Evolutionary conservation across 352 stramenopile species (phyloP).

Genomic region (Pythium folliculosum): DNA sequence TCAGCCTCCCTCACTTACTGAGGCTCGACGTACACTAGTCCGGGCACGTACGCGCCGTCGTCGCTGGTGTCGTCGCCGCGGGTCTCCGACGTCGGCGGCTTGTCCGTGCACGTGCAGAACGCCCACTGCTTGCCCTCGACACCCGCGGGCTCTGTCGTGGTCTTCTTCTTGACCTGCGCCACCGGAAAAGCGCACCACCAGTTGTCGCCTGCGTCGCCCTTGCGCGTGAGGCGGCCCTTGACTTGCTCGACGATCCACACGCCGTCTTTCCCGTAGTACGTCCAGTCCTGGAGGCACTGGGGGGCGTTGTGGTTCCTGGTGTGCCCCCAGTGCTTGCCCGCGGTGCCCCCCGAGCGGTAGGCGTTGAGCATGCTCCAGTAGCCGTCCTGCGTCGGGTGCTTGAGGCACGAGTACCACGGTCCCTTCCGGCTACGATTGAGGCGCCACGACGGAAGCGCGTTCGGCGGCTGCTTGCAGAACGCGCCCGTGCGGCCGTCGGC

Average conservation of each 20-base stretch:
- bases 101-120: conserved; percentile 1
- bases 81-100: neutral
- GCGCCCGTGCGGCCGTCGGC: neutral
- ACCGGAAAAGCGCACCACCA: neutral
- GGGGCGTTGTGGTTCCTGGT: neutral
- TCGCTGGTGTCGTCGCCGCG: too few relatives aligned
- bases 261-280: conserved; percentile 11
- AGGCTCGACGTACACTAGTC: too few relatives aligned
- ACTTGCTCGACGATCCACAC: neutral
- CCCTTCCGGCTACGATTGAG: neutral
- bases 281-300: conserved; percentile 9
- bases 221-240: neutral
- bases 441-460: neutral
- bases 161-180: conserved; percentile 7
- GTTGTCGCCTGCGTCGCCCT: neutral
- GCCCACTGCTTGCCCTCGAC: conserved; percentile 6
- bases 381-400: conserved; percentile 6
- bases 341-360: conserved; percentile 14
- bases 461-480: neutral
- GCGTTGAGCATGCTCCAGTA: conserved; percentile 19
- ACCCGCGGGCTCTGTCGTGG: neutral
- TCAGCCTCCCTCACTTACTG: too few relatives aligned
- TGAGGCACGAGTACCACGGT: neutral
- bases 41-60: too few relatives aligned
- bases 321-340: conserved; percentile 16